Percentiles rank a stretch among this genome's conserved stretches.
These are phyloP conservation scores for Nyctanthes arbortristis DNA, from an alignment of 257 asterid genomes.

Conservation along the genomic window DNA sequence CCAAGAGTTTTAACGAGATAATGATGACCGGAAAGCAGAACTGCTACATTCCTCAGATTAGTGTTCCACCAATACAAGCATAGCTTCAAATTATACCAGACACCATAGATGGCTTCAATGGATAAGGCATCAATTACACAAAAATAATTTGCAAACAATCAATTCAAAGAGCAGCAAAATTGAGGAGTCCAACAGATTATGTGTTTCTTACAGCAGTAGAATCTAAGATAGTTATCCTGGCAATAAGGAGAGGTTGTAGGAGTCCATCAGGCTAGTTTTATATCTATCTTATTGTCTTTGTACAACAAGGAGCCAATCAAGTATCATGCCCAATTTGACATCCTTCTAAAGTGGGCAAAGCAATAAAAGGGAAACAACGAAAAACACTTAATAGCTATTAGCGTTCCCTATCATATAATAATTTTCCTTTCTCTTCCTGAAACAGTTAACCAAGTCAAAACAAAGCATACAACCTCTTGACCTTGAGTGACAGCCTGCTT, in stretches of 20 bases:
- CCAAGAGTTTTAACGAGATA: conserved; percentile 2
- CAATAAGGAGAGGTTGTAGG: not conserved
- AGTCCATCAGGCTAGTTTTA: conserved; percentile 7
- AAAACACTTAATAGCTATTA: not conserved
- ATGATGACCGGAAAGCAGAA: conserved; percentile 12
- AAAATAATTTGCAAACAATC: not conserved
- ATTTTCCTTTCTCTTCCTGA: not conserved
- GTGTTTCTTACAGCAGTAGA: not conserved
- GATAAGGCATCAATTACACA: not conserved
- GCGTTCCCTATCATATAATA: not conserved
- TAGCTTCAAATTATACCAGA: not conserved
- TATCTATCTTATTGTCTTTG: conserved; percentile 1
- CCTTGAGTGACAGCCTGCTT: not conserved
- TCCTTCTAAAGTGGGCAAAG: not conserved
- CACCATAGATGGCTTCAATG: not conserved
- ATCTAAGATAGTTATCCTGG: not conserved
- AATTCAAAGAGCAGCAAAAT: not conserved
- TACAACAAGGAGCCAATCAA: conserved; percentile 5
- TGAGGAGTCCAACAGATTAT: not conserved
- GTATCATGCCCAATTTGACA: not conserved
- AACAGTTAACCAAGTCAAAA: not conserved
- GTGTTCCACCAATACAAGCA: not conserved
- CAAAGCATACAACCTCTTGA: not conserved
- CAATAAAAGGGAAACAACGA: not conserved
- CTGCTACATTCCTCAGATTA: conserved; percentile 11